Base-by-base conservation (phyloP, 306 rosid genomes). In the Lathyrus sativus region DNA sequence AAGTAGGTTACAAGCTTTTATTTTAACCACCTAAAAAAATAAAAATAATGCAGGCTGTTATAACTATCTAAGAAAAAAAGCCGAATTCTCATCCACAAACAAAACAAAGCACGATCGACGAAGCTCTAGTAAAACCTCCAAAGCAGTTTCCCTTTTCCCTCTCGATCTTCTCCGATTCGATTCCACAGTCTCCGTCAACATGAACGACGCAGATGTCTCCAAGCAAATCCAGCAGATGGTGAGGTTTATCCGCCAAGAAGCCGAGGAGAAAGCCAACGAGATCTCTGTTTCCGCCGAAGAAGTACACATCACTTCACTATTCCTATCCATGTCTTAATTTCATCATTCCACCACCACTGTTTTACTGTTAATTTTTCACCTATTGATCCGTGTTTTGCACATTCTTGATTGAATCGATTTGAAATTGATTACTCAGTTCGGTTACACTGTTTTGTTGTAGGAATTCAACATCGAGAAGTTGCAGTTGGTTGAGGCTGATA, bases 141-240 rank as follows among this genome's bases (percentile, higher is more conserved):
- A 26, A 44, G 22, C 9, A 28, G 74, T 59, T 46, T n/a, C 62
- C 31, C n/a, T 17, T 6, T 24, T 15, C 19, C 24, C 29, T 24
- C 31, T 70, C 79, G 85, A 77, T 84, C 80, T 58, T 75, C 84
- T 82, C 71, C 83, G 85, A 44, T 76, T 76, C 74, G 61, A 71
- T 56, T 74, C 67, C 49, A 3, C 3, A 50, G 22, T 48, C 67
- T 37, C 59, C 54, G 73, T 26, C 10, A 84, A 84, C 43, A 93
- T 93, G 98, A 93, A 93, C 77, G 98, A 93, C 83, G 63, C 89
- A 48, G 96, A 88, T 93, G 98, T 93, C 76, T 88, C 97, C 53
- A 88, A 79, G 95, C 98, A 93, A 92, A 93, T 93, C 95, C 97
- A 93, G 89, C 98, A 93, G 95, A 93, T 93, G 98, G 98, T 90